A percentile compares a stretch with the other conserved stretches of the same genome.
These are phyloP conservation scores for Madurella mycetomatis DNA, from an alignment of 2,329 filamentous ascomycete genomes.

Conservation along the genomic window DNA sequence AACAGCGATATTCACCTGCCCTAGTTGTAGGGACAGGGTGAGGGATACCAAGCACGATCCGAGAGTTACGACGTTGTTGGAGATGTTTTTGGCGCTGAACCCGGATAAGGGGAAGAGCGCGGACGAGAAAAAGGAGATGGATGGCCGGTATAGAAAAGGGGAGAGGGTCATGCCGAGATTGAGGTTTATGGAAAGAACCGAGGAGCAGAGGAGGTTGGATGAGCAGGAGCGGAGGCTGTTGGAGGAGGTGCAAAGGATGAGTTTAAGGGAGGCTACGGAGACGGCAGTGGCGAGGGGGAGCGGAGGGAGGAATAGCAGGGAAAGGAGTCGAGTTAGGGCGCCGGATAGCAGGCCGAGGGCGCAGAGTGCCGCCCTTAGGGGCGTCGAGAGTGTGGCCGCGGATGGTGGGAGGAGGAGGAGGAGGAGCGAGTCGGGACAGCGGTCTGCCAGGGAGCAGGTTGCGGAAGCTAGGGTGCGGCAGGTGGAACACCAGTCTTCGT, in stretches of 20 bases:
- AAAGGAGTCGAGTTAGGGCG: constrained; percentile 33
- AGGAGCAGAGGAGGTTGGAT: constrained; percentile 51
- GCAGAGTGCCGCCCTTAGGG: constrained; percentile 31
- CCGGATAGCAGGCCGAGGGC: constrained; percentile 26
- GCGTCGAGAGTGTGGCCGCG: constrained; percentile 33
- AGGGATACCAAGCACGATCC: constrained; percentile 87
- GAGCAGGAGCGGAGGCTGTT: constrained; percentile 66
- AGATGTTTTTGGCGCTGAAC: constrained; percentile 79
- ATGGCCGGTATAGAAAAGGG: constrained; percentile 71
- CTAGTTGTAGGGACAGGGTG: constrained; percentile 82
- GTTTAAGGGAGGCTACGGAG: constrained; percentile 63
- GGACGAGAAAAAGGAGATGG: constrained; percentile 72
- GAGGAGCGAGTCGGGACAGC: constrained; percentile 44
- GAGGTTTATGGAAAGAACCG: constrained; percentile 45
- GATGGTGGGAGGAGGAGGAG: constrained; percentile 35
- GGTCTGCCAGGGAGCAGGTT: constrained; percentile 35
- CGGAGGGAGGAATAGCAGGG: constrained; percentile 27
- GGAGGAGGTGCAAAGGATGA: constrained; percentile 68
- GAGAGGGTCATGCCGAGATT: constrained; percentile 72
- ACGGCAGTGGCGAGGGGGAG: constrained; percentile 29
- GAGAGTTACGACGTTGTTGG: constrained; percentile 80
- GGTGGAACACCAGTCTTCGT: constrained; percentile 83
- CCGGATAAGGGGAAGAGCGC: constrained; percentile 67
- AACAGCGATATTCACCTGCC: constrained; percentile 70
- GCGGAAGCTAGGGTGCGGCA: constrained; percentile 48